Evolutionary conservation across 768 basidiomycete genomes (phyloP).

Genomic region (Lactarius pseudohatsudake): DNA sequence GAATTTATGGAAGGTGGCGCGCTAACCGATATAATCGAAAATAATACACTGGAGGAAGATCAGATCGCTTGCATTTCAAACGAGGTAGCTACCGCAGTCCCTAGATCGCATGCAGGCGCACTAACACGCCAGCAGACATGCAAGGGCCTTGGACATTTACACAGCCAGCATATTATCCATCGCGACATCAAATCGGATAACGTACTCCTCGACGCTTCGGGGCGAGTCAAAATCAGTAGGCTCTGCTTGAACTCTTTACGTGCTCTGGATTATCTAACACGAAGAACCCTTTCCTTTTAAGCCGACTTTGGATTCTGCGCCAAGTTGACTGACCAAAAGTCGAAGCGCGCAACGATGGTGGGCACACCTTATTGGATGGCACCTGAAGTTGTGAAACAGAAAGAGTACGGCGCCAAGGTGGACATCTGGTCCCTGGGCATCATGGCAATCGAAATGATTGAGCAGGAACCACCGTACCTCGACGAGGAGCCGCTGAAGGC

Average conservation of each 20-base stretch:
- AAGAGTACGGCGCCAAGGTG: constrained; percentile 95
- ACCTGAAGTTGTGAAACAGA: constrained; percentile 96
- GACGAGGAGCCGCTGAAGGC: constrained; percentile 96
- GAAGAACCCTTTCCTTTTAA: constrained; percentile 35
- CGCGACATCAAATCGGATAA: constrained; percentile 98
- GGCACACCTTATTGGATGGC: constrained; percentile 99
- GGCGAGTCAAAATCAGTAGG: constrained; percentile 97
- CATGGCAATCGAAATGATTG: constrained; percentile 99
- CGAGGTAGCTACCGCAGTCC: constrained; percentile 59
- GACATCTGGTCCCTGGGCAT: constrained; percentile 97
- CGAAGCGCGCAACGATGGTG: constrained; percentile 97
- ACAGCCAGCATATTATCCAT: constrained; percentile 93
- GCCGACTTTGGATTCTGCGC: constrained; percentile 98
- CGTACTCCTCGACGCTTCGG: constrained; percentile 87
- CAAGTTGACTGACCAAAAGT: constrained; percentile 94
- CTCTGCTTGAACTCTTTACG: neutral
- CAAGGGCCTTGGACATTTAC: constrained; percentile 89
- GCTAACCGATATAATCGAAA: constrained; percentile 96
- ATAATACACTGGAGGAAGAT: constrained; percentile 91
- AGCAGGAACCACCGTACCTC: constrained; percentile 94
- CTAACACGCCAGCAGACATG: constrained; percentile 63
- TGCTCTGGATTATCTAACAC: neutral
- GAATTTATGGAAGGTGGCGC: constrained; percentile 99
- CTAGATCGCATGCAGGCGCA: neutral
- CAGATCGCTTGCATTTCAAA: constrained; percentile 90